Base-by-base conservation (phyloP, 1,139 yeast species). In the Suhomyces panamericanus region DNA sequence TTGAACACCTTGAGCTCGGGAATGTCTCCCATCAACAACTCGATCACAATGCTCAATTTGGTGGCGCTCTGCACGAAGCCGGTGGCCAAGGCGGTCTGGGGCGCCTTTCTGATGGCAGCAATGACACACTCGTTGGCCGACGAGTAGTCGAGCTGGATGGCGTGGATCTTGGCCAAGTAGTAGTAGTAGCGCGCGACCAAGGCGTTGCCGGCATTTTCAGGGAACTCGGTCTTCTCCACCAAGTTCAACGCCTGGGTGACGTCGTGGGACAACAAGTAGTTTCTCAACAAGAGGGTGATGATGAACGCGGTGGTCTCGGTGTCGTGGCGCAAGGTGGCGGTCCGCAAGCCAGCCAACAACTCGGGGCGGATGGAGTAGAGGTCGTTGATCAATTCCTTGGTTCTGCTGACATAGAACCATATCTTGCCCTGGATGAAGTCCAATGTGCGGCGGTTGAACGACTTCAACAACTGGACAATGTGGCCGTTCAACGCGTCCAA, bases 101-200 rank as follows among this genome's bases (percentile, higher is more conserved):
- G 99, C n/a, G 96, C 91, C 66, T 95, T 95, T 71, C 99, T 84
- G 43, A 91, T 86, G 7, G 99, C 96, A 15, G 95, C 89, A 46
- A 89, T 86, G 44, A 88, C 89, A 59, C 83, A 88, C 58, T 91
- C 96, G 60, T 86, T 85, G 2, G 99, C 97, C 17, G 87, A 75
- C 1, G 96, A 83, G 67, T 95, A 95, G 66, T 95, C 95, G 57
- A 95, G 80, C 69, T 93, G 98, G 53, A 93, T 85, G 3, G 98
- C 93, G 60, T 84, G 85, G 59, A 95, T 88, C 56, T 87, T 83
- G 13, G 97, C 95, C 63, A 90, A 73, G 62, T 93, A 95, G 69
- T 86, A 93, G 66, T 82, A 85, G 66, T 90, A 91, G 67, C 99
- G 82, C 6, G 98, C 96, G 39, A 85, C 89, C 57, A 91, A 79